These are phyloP conservation scores for Xylaria sp. DNA, from an alignment of 495 filamentous ascomycete species.

Conservation along the genomic window DNA sequence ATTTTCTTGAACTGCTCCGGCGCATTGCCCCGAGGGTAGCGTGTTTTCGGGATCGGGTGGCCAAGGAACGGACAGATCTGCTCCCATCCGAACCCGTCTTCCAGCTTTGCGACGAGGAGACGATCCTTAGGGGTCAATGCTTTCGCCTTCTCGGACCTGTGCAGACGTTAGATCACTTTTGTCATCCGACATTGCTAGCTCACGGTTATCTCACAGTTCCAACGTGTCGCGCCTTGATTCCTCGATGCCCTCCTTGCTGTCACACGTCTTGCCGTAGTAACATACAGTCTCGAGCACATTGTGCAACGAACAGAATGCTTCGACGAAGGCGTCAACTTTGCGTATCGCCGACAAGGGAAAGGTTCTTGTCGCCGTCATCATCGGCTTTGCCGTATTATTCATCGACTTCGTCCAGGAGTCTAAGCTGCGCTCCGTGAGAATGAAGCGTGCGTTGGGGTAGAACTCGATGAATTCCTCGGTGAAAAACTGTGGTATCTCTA, in stretches of 20 bases:
- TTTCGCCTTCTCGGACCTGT: slow-evolving; percentile 28
- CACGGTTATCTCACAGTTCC: slow-evolving; percentile 9
- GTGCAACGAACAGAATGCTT: slow-evolving; percentile 28
- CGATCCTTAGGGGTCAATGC: slow-evolving; percentile 24
- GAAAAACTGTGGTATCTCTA: slow-evolving; percentile 46
- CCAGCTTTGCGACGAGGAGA: slow-evolving; percentile 35
- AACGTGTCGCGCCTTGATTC: slow-evolving; percentile 10
- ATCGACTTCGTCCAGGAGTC: slow-evolving; percentile 46
- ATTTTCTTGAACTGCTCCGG: slow-evolving; percentile 35
- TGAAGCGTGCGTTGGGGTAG: slow-evolving; percentile 51
- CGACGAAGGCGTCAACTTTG: slow-evolving; percentile 25
- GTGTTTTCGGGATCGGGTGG: slow-evolving; percentile 34
- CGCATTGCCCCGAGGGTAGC: slow-evolving; percentile 42
- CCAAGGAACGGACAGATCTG: slow-evolving; percentile 44
- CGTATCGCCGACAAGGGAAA: slow-evolving; percentile 30
- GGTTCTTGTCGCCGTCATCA: slow-evolving; percentile 13
- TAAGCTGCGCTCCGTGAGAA: slow-evolving; percentile 43
- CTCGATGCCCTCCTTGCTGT: slow-evolving; percentile 11
- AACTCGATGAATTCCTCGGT: slow-evolving; percentile 43
- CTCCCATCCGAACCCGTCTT: slow-evolving; percentile 44
- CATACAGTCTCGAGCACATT: slow-evolving; percentile 14
- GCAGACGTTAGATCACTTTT: slow-evolving; percentile 1
- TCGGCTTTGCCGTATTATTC: slow-evolving; percentile 22
- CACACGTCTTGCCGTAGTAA: slow-evolving; percentile 26
- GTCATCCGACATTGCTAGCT: not conserved